phyloP scores from a whole-genome alignment of 179 eudicot genomes.

The Amaranthus tricolor region DNA sequence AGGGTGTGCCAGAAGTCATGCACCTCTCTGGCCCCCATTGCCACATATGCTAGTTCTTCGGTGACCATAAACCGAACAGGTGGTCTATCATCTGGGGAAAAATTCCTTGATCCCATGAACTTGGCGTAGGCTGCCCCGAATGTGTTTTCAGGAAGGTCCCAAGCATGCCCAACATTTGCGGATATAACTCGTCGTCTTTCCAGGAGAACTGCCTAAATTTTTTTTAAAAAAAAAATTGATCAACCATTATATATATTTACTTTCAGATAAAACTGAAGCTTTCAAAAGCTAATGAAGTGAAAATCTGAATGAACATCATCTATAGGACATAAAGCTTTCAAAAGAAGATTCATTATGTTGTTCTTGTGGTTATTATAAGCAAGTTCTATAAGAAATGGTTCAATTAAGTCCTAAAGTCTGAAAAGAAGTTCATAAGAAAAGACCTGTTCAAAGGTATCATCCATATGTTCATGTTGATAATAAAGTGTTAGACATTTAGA shows the following conservation, averaged over 20 bases:
- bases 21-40: slow-evolving; percentile 92
- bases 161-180: slow-evolving; percentile 72
- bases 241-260: background rate
- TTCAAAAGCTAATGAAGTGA: too few relatives aligned
- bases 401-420: too few relatives aligned
- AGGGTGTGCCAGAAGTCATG: slow-evolving; percentile 98
- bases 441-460: too few relatives aligned
- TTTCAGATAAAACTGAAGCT: background rate
- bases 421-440: too few relatives aligned
- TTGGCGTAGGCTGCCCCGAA: slow-evolving; percentile 95
- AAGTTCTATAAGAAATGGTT: too few relatives aligned
- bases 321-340: too few relatives aligned
- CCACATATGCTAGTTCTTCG: slow-evolving; percentile 85
- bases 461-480: too few relatives aligned
- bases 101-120: slow-evolving; percentile 95
- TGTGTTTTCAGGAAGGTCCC: slow-evolving; percentile 92
- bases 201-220: slow-evolving; percentile 54
- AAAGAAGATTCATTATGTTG: too few relatives aligned
- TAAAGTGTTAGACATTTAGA: too few relatives aligned
- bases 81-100: slow-evolving; percentile 94
- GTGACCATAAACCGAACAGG: slow-evolving; percentile 94
- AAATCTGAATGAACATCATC: too few relatives aligned
- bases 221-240: background rate
- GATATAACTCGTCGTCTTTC: slow-evolving; percentile 90
- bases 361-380: too few relatives aligned